These are phyloP conservation scores for Hevea brasiliensis DNA, from an alignment of 345 rosid species.

Conservation along the genomic window DNA sequence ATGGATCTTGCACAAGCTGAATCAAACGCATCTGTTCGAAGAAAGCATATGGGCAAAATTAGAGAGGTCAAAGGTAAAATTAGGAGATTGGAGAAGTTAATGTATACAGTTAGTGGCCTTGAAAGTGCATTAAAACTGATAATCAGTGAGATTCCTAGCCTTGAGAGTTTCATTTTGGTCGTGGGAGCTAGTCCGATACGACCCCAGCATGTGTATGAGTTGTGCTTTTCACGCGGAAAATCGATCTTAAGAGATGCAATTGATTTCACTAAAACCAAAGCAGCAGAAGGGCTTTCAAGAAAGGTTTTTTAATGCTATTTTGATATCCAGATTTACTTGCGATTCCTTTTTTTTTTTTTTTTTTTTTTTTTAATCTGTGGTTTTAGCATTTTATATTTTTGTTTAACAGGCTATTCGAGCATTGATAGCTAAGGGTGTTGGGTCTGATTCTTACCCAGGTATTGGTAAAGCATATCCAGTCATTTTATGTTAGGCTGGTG, in stretches of 20 bases:
- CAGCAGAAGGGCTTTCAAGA: slow-evolving; percentile 70
- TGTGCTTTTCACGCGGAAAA: slow-evolving; percentile 47
- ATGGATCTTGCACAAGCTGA: slow-evolving; percentile 40
- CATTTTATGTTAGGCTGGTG: slow-evolving; percentile 9
- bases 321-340: neutral
- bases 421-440: slow-evolving; percentile 78
- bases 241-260: slow-evolving; percentile 21
- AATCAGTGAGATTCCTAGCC: slow-evolving; percentile 42
- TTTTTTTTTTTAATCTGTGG: neutral
- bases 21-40: slow-evolving; percentile 46
- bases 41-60: slow-evolving; percentile 51
- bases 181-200: slow-evolving; percentile 75
- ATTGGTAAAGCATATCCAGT: slow-evolving; percentile 16
- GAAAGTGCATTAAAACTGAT: slow-evolving; percentile 51
- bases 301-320: slow-evolving; percentile 51
- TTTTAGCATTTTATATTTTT: neutral
- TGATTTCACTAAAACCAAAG: slow-evolving; percentile 60
- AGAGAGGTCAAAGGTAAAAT: slow-evolving; percentile 70
- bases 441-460: slow-evolving; percentile 81
- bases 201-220: slow-evolving; percentile 66
- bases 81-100: slow-evolving; percentile 64
- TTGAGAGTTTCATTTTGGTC: slow-evolving; percentile 56
- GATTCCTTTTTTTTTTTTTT: neutral
- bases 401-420: slow-evolving; percentile 64
- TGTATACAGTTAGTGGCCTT: slow-evolving; percentile 49